Evolutionary conservation across 1,284 basidiomycete species (phyloP).

Genomic region (Ceratobasidium sp.): DNA sequence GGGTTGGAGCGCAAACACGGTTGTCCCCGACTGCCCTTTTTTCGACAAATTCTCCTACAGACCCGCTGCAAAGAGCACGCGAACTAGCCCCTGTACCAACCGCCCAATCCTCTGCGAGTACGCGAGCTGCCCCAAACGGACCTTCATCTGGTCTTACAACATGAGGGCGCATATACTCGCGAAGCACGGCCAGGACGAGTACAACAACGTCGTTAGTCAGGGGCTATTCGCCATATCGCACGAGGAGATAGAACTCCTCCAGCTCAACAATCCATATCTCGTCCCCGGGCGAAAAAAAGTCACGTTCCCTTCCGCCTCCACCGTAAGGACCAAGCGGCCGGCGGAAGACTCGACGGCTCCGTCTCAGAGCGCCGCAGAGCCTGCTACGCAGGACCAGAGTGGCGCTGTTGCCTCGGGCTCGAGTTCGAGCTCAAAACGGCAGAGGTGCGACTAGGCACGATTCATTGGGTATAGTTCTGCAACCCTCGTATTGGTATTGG

Average conservation of each 20-base stretch:
- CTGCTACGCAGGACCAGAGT: neutral
- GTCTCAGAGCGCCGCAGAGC: neutral
- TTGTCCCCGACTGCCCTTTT: neutral
- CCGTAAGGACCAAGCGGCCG: neutral
- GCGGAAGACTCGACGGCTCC: neutral
- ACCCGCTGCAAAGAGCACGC: neutral
- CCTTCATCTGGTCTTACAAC: neutral
- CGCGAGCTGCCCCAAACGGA: neutral
- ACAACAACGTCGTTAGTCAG: neutral
- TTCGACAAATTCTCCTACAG: slow-evolving; percentile 1
- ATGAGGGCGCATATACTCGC: neutral
- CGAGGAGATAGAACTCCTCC: neutral
- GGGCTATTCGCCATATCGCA: neutral
- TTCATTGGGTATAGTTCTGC: too few species aligned
- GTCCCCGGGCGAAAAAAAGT: neutral
- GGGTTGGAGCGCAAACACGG: neutral
- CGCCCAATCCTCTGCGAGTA: neutral
- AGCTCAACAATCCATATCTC: neutral
- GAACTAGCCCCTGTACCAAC: slow-evolving; percentile 1
- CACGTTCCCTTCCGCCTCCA: neutral
- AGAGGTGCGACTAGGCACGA: too few species aligned
- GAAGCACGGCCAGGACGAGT: neutral
- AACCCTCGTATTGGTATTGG: too few species aligned
- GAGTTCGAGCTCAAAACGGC: neutral
- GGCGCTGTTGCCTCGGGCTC: neutral